Percentiles rank a stretch among this genome's conserved stretches.
These are phyloP conservation scores for Grigorovia yakushimaensis DNA, from an alignment of 805 yeast genomes.

Conservation along the genomic window DNA sequence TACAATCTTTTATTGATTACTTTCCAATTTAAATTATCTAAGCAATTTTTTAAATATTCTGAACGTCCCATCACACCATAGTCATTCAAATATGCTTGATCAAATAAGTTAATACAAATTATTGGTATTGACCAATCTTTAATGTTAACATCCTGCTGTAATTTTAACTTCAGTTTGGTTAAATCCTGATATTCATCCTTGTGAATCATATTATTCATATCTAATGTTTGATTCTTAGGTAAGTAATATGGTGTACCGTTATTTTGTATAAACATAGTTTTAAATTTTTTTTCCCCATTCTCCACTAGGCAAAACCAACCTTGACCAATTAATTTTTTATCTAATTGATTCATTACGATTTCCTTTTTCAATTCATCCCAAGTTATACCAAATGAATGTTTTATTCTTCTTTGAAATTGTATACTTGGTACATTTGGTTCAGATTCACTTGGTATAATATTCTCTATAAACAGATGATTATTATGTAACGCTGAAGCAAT, in stretches of 20 bases:
- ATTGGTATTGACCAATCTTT: conserved; percentile 55
- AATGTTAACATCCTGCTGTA: conserved; percentile 28
- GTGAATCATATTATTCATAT: conserved; percentile 63
- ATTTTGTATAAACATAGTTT: conserved; percentile 48
- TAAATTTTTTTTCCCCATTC: conserved; percentile 46
- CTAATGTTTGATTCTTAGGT: conserved; percentile 60
- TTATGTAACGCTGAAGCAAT: conserved; percentile 86
- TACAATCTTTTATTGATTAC: conserved; percentile 43
- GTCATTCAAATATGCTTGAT: conserved; percentile 75
- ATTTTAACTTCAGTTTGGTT: conserved; percentile 31
- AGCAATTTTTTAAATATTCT: conserved; percentile 60
- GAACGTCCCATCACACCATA: conserved; percentile 71
- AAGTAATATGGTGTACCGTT: conserved; percentile 72
- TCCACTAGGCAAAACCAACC: conserved; percentile 76
- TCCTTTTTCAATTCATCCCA: conserved; percentile 44
- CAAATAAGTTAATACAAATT: conserved; percentile 78
- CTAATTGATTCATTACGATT: conserved; percentile 38
- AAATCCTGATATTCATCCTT: conserved; percentile 43
- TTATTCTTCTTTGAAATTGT: conserved; percentile 29
- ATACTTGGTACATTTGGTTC: conserved; percentile 29
- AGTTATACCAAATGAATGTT: conserved; percentile 22
- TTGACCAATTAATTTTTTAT: conserved; percentile 38
- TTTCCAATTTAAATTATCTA: conserved; percentile 80
- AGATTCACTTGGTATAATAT: conserved; percentile 25
- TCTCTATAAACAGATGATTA: conserved; percentile 80